Percentiles rank a stretch among this genome's conserved stretches.
These are phyloP conservation scores for Alternaria metachromatica DNA, from an alignment of 2,329 filamentous ascomycete species.

Conservation along the genomic window DNA sequence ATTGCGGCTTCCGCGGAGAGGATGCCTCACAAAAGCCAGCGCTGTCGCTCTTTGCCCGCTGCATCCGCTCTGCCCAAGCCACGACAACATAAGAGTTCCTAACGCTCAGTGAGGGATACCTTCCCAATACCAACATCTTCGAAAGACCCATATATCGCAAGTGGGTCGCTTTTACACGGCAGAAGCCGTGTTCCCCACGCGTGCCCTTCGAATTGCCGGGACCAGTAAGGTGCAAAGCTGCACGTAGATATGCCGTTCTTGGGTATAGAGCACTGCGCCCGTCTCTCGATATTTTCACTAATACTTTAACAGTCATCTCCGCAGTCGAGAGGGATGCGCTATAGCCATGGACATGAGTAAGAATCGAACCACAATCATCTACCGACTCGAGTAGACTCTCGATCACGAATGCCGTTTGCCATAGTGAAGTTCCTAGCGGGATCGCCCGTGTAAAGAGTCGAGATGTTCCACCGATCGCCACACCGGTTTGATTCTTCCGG, in stretches of 20 bases:
- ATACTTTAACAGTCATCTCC: slow-evolving; percentile 7
- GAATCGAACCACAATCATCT: neutral
- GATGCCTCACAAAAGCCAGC: neutral
- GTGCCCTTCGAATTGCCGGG: neutral
- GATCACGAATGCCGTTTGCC: neutral
- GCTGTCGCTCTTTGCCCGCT: neutral
- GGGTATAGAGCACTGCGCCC: neutral
- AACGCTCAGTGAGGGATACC: neutral
- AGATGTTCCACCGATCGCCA: slow-evolving; percentile 24
- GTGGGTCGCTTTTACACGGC: neutral
- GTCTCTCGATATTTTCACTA: neutral
- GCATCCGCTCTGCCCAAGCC: neutral
- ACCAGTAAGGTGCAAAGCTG: neutral
- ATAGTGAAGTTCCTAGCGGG: slow-evolving; percentile 6
- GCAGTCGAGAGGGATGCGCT: slow-evolving; percentile 7
- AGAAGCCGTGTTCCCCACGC: neutral
- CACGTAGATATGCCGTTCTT: neutral
- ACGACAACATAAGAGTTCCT: neutral
- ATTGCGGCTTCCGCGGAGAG: slow-evolving; percentile 5
- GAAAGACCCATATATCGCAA: neutral
- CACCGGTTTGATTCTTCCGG: slow-evolving; percentile 20
- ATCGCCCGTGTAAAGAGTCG: slow-evolving; percentile 5
- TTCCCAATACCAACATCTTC: neutral
- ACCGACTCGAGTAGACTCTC: neutral
- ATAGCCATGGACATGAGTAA: slow-evolving; percentile 5